A percentile compares a stretch with the other conserved stretches of the same genome.
phyloP scores from a whole-genome alignment of 2,329 filamentous ascomycete genomes.

The Chaetomium globosum region DNA sequence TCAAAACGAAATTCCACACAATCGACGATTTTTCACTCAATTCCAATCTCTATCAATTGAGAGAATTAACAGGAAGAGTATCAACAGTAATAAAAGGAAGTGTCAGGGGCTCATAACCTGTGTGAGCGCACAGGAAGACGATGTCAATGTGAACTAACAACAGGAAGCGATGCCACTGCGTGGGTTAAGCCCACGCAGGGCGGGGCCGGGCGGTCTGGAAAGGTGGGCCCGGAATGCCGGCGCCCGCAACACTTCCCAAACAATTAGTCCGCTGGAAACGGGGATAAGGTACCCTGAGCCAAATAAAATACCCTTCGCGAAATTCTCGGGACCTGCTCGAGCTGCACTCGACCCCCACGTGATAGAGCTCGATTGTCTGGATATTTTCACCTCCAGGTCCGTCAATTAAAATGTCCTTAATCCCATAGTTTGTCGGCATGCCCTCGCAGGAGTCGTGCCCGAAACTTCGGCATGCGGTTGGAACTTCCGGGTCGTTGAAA shows the following conservation, averaged over 20 bases:
- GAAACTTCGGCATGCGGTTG: background rate
- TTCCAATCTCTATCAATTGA: no score
- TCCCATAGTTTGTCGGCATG: background rate
- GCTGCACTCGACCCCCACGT: background rate
- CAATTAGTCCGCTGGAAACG: no score
- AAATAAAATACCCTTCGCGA: background rate
- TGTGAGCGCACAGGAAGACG: no score
- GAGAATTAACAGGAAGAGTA: no score
- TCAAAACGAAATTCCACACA: no score
- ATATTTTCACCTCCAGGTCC: constrained; percentile 11
- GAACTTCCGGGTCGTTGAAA: background rate
- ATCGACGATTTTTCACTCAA: no score
- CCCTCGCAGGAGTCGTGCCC: background rate
- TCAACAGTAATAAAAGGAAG: no score
- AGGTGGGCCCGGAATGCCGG: no score
- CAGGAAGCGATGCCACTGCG: no score
- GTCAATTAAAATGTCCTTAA: constrained; percentile 7
- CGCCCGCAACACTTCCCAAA: no score
- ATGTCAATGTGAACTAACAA: background rate
- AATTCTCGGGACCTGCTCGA: background rate
- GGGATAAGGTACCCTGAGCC: background rate
- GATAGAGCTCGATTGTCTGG: background rate
- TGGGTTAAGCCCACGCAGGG: background rate
- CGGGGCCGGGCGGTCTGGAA: no score
- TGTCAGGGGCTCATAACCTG: no score